Conservation (phyloP, 1,284 basidiomycete genomes). For the Cerrena zonata region DNA sequence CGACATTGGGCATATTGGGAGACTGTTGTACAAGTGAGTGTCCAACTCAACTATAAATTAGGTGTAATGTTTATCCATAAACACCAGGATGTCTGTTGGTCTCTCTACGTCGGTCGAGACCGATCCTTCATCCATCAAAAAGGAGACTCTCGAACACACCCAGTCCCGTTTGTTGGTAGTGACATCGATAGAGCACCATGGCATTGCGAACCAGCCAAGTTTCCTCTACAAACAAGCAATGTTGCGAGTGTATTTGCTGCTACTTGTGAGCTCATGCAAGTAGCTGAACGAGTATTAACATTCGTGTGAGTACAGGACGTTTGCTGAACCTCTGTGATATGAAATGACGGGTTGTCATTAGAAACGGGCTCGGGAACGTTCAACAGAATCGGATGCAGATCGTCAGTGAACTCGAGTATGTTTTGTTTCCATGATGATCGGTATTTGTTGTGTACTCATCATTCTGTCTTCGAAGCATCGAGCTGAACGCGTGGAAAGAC, state of each 20-base stretch:
- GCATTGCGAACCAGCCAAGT: slow-evolving; percentile 33
- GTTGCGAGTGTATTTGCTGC: slow-evolving; percentile 48
- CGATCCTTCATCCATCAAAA: slow-evolving; percentile 40
- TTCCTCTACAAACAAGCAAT: slow-evolving; percentile 41
- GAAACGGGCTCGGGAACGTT: slow-evolving; percentile 39
- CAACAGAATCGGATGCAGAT: slow-evolving; percentile 38
- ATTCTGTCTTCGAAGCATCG: slow-evolving; percentile 41
- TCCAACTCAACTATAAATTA: neutral
- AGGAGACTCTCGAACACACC: slow-evolving; percentile 27
- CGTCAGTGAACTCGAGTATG: slow-evolving; percentile 52
- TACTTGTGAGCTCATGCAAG: slow-evolving; percentile 48
- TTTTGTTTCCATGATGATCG: neutral
- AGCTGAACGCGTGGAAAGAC: slow-evolving; percentile 58
- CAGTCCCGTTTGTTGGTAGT: slow-evolving; percentile 40
- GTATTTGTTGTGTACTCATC: neutral
- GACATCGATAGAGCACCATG: slow-evolving; percentile 43
- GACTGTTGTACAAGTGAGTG: slow-evolving; percentile 42
- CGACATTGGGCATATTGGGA: slow-evolving; percentile 55
- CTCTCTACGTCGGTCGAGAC: slow-evolving; percentile 53
- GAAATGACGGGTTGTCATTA: slow-evolving; percentile 13
- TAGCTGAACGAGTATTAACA: slow-evolving; percentile 53
- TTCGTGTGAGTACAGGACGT: slow-evolving; percentile 42
- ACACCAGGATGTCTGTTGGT: slow-evolving; percentile 59
- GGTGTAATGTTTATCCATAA: no score
- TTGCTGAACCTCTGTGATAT: neutral